Conservation (phyloP, 805 yeast species). For the Cyberlindnera americana region DNA sequence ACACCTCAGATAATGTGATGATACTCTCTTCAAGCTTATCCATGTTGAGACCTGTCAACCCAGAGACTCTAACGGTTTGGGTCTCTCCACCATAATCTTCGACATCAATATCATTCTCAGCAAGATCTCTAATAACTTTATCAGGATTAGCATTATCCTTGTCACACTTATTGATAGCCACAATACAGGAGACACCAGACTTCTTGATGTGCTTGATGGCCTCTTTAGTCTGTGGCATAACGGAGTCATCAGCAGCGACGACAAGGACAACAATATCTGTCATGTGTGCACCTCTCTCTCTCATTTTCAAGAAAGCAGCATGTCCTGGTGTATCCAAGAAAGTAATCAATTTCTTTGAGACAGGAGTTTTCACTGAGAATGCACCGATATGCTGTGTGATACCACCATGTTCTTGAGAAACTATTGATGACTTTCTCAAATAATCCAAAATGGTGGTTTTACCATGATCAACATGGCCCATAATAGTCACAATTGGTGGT, state of each 20-base stretch:
- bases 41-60: slow-evolving; percentile 86
- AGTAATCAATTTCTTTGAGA: slow-evolving; percentile 72
- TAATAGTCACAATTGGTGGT: slow-evolving; percentile 93
- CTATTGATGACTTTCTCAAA: slow-evolving; percentile 81
- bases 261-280: slow-evolving; percentile 92
- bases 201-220: slow-evolving; percentile 90
- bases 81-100: slow-evolving; percentile 96
- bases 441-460: slow-evolving; percentile 91
- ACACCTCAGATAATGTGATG: slow-evolving; percentile 76
- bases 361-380: slow-evolving; percentile 78
- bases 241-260: slow-evolving; percentile 96
- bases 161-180: slow-evolving; percentile 92
- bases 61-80: slow-evolving; percentile 84
- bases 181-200: slow-evolving; percentile 78
- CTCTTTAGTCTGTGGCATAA: slow-evolving; percentile 95
- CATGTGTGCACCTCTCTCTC: slow-evolving; percentile 92
- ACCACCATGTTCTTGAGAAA: slow-evolving; percentile 86
- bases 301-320: slow-evolving; percentile 93
- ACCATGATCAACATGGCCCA: slow-evolving; percentile 99
- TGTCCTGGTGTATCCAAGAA: slow-evolving; percentile 98
- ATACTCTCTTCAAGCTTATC: slow-evolving; percentile 87
- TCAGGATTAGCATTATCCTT: slow-evolving; percentile 72
- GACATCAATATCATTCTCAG: slow-evolving; percentile 72
- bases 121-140: slow-evolving; percentile 72
- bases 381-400: slow-evolving; percentile 99